Conservation (phyloP, 2,329 filamentous ascomycete genomes). For the Cyclaneusma minus region DNA sequence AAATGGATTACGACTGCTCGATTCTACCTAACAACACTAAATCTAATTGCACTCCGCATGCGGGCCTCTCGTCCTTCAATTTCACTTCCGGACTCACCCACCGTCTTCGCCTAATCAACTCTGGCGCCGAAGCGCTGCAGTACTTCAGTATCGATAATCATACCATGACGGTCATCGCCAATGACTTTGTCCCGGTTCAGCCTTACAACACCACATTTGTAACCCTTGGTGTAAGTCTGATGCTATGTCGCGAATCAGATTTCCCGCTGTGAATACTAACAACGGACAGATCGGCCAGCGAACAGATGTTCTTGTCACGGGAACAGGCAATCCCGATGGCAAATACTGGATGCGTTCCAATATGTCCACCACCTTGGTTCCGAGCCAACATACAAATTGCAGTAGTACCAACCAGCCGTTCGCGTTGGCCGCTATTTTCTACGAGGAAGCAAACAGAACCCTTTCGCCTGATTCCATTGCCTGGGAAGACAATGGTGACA, state of each 20-base stretch:
- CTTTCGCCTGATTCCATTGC: constrained; percentile 7
- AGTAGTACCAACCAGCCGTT: constrained; percentile 28
- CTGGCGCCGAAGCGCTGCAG: neutral
- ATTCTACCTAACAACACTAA: neutral
- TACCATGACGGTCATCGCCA: constrained; percentile 34
- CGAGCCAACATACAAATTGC: no score
- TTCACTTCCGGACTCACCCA: constrained; percentile 3
- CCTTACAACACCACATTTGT: constrained; percentile 44
- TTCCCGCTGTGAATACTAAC: no score
- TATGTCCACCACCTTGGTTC: constrained; percentile 17
- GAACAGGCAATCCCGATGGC: constrained; percentile 21
- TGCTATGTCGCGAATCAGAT: no score
- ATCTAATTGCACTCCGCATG: neutral
- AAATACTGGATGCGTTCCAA: constrained; percentile 41
- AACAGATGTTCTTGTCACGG: constrained; percentile 25
- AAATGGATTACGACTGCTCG: constrained; percentile 3
- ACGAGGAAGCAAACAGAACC: constrained; percentile 26
- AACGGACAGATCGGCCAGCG: constrained; percentile 41
- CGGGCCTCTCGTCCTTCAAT: constrained; percentile 1
- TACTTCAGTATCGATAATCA: constrained; percentile 34
- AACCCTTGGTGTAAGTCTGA: constrained; percentile 38
- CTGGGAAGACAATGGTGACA: neutral
- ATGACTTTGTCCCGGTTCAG: constrained; percentile 37
- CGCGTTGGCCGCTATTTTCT: constrained; percentile 47
- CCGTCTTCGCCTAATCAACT: constrained; percentile 5